Evolutionary conservation across 2,329 filamentous ascomycete genomes (phyloP), one percentile per base, ranked within the genome.

Genomic region (Microdochium paspali): DNA sequence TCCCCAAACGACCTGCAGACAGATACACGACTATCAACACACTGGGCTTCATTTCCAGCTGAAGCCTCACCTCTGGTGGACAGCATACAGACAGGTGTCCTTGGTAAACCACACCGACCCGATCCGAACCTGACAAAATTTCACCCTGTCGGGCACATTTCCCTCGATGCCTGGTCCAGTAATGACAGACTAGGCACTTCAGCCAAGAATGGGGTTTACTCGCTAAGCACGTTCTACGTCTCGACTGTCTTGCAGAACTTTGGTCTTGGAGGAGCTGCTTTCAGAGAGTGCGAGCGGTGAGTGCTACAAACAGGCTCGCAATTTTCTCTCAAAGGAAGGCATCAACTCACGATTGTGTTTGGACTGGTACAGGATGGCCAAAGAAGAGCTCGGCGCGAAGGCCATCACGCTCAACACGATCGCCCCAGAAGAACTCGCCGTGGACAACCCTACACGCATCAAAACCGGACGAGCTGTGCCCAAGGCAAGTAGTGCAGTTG

Each of bases 321-420:
- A 28, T 7, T 28, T 13, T 28, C 26, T 28, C 7, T 7, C 7
- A 13, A 28, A 28, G 26, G 13, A 28, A 28, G 26, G 26, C 26
- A 28, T 13, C 13, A 13, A 28, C 26, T 28, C 26, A 7, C 13
- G 26, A 13, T 28, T 13, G 13, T 13, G 13, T 13, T 28, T 28
- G 7, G 26, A 7, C 26, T 28, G 13, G 13, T 28, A 28, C 26
- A 40, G 35, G 12, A 40, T 21, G 35, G 35, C 35, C 10, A 40
- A 40, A 18, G 35, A 40, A 12, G 35, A 40, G 23, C 35, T 40
- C 18, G 35, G 35, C 35, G 35, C 35, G 4, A 40, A 40, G 35
- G 18, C 35, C 15, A 40, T 40, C 35, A 40, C 35, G 35, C 35
- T 40, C 35, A 40, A 40, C 35, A 40, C 35, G n/a, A 40, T 40